Base-by-base conservation (phyloP, 106 monocot species). In the Dendrobium huoshanense region DNA sequence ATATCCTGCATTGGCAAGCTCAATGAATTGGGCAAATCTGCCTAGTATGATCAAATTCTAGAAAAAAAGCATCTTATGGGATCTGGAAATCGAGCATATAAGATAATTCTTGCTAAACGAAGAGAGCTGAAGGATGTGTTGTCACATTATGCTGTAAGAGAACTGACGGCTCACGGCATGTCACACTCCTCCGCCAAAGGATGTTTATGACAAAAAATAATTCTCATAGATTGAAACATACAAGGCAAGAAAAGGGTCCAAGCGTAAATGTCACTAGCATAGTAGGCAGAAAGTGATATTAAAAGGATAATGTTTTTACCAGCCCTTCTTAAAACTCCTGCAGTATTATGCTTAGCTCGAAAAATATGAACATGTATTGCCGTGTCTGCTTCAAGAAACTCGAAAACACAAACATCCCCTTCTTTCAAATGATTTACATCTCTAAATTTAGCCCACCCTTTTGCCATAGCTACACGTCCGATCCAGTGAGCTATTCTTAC, bases 321-420 rank as follows among this genome's bases (percentile, higher is more conserved):
- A 42, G 49, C 1, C 27, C 41, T 76, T 41, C 11, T 24, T 48
- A 45, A 33, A 43, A 18, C 64, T 79, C 67, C 3, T 67, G 20
- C 44, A 27, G 43, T 22, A 67, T 25, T 27, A 29, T 56, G 72
- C 27, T 67, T 54, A 41, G 18, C 78, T n/a, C 78, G 78, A 42
- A 78, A 78, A 73, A 83, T 83, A 55, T 83, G 83, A 25, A 83
- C 78, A 72, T 59, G 49, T 31, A 79, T 78, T 7, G 25, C 4
- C 17, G 31, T 49, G 42, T 48, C 73, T 56, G 41, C 56, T 73
- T 22, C 29, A 73, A 83, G n/a, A 73, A 79, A 73, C 20, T 83
- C 83, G 37, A 78, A 83, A 25, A 78, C 73, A 41, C 83, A 83
- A 45, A 58, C 77, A 79, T 83, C 73, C 5, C 83, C 83, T 18